phyloP scores from a whole-genome alignment of 495 filamentous ascomycete species.

The Articulospora tetracladia region DNA sequence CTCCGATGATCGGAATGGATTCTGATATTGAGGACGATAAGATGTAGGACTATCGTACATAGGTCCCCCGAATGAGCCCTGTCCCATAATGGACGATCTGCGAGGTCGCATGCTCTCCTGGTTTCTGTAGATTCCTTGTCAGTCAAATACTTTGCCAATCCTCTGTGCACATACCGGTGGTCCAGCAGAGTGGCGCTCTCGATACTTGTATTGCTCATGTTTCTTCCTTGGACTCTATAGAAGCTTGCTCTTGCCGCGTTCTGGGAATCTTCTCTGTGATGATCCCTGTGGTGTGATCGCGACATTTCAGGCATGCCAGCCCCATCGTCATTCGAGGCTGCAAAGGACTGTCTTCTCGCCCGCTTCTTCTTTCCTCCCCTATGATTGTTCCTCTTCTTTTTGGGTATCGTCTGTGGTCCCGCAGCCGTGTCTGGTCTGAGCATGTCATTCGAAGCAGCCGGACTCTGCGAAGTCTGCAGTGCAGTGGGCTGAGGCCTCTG shows the following conservation, averaged over 20 bases:
- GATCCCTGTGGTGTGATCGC: constrained; percentile 28
- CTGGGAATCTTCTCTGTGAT: constrained; percentile 28
- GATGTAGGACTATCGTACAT: constrained; percentile 27
- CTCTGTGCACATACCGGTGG: constrained; percentile 56
- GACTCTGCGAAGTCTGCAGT: constrained; percentile 9
- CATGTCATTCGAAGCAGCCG: constrained; percentile 2
- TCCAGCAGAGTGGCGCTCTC: constrained; percentile 79
- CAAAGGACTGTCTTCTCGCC: constrained; percentile 61
- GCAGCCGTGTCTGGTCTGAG: constrained; percentile 12
- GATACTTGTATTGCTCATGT: constrained; percentile 73
- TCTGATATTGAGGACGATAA: constrained; percentile 31
- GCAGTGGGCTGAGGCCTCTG: constrained; percentile 16
- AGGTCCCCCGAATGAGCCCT: constrained; percentile 30
- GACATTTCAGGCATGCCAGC: constrained; percentile 29
- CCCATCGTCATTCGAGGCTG: constrained; percentile 43
- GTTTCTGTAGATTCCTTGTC: constrained; percentile 42
- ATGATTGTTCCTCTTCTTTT: constrained; percentile 45
- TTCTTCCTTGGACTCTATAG: constrained; percentile 53
- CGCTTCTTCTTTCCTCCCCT: constrained; percentile 56
- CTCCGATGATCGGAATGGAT: constrained; percentile 29
- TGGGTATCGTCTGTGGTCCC: constrained; percentile 16
- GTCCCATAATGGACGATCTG: constrained; percentile 46
- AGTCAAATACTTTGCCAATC: constrained; percentile 1
- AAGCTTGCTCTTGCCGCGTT: constrained; percentile 37
- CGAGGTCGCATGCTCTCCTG: constrained; percentile 68